Base-by-base conservation (phyloP, 139 green algal genomes). In the Penium margaritaceum region DNA sequence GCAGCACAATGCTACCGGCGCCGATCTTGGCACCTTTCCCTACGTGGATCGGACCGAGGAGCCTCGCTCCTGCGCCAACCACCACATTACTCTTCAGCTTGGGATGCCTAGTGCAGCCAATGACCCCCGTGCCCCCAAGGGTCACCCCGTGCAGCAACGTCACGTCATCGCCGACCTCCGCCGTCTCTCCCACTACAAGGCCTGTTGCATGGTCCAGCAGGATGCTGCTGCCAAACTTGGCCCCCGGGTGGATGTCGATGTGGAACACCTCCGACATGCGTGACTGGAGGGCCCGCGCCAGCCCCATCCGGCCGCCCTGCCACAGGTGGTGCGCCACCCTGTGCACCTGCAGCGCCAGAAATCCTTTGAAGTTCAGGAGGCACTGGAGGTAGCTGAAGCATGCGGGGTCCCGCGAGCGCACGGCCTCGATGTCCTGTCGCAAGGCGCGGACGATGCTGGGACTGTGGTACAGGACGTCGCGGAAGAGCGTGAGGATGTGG, bases 401-500 rank as follows among this genome's bases (percentile, higher is more conserved):
- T 21, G 84, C 84, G 6, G 83, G 73, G 66, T 88, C 84, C 21
- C 84, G 74, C 5, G 84, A 75, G 1, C 81, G 72, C 0, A 85
- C 74, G 24, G 83, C 83, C 14, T 71, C 36, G 21, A 87, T 64
- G 62, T 87, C 83, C 17, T 64, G 37, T n/a, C 64, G 30, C 36
- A 79, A 19, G 17, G 72, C 72, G 2, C 51, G 37, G 21, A 44
- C 6, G 19, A 79, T 21, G 14, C 44, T 27, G 4, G 61, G 35
- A n/a, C 21, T 30, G 12, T 27, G 61, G 19, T 47, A 27, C 34
- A 68, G 27, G 15, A 68, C 36, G 34, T 76, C 72, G 24, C 35
- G 12, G 39, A 97, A 91, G n/a, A 95, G 84, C 35, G 92, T 76
- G 76, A 90, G 87, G 33, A 98, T 85, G 83, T 98, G 93, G 12